Evolutionary conservation across 345 rosid genomes (phyloP).

Genomic region (Dovyalis caffra): DNA sequence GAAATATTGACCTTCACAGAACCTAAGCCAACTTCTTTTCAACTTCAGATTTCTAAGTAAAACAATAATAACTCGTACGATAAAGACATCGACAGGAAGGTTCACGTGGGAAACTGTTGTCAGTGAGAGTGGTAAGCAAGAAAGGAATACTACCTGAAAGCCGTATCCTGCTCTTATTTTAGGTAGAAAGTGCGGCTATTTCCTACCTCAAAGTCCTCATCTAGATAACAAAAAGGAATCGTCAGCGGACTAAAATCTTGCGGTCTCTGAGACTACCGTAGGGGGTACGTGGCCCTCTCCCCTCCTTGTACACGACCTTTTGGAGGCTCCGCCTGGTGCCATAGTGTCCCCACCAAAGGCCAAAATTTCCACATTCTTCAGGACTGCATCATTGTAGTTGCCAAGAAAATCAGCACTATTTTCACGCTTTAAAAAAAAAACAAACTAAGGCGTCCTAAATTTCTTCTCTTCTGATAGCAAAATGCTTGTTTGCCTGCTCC

Average conservation of each 20-base stretch:
- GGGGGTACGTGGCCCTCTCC: background rate
- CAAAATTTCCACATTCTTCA: too few species aligned
- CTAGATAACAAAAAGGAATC: conserved; percentile 9
- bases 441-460: too few species aligned
- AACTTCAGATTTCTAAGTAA: background rate
- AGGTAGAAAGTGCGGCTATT: background rate
- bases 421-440: too few species aligned
- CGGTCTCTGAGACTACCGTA: background rate
- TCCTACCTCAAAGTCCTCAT: too few species aligned
- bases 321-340: background rate
- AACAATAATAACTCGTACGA: background rate
- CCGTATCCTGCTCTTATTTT: background rate
- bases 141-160: too few species aligned
- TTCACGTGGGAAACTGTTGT: background rate
- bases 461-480: too few species aligned
- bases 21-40: background rate
- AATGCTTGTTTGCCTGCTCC: too few species aligned
- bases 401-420: too few species aligned
- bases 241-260: background rate
- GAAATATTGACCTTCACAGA: background rate
- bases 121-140: background rate
- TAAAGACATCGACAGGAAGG: too few species aligned
- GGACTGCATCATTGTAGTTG: too few species aligned
- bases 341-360: too few species aligned
- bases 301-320: background rate